phyloP scores from a whole-genome alignment of 2,329 filamentous ascomycete genomes.

The Hymenoscyphus salicellus region DNA sequence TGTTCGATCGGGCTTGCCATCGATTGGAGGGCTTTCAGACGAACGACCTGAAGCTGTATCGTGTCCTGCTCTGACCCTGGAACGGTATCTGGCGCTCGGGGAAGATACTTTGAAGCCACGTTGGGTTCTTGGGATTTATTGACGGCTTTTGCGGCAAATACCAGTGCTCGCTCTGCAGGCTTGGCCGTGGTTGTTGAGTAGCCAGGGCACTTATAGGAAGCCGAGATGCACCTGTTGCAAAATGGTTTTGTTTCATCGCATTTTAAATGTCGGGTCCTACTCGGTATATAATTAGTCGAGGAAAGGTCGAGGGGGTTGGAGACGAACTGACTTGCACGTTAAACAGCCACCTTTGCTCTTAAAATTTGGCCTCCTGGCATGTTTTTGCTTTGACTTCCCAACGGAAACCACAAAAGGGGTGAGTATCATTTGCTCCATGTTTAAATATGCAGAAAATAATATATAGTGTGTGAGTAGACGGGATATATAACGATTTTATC shows the following conservation, averaged over 20 bases:
- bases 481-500: no score
- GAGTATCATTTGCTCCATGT: conserved; percentile 5
- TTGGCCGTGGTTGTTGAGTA: not conserved
- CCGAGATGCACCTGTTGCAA: not conserved
- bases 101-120: not conserved
- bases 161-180: not conserved
- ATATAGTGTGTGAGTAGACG: not conserved
- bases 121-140: not conserved
- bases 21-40: not conserved
- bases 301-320: not conserved
- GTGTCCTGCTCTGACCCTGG: not conserved
- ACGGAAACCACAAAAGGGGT: not conserved
- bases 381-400: not conserved
- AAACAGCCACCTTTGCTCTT: not conserved
- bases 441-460: not conserved
- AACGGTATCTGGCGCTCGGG: not conserved
- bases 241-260: conserved; percentile 7
- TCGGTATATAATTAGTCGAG: not conserved
- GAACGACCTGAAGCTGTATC: not conserved
- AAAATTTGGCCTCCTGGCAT: conserved; percentile 1
- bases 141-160: not conserved
- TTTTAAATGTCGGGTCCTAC: not conserved
- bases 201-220: not conserved
- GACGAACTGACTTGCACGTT: conserved; percentile 3
- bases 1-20: not conserved